These are phyloP conservation scores for Mesembryanthemum crystallinum DNA, from an alignment of 148 eudicot species.

Conservation along the genomic window DNA sequence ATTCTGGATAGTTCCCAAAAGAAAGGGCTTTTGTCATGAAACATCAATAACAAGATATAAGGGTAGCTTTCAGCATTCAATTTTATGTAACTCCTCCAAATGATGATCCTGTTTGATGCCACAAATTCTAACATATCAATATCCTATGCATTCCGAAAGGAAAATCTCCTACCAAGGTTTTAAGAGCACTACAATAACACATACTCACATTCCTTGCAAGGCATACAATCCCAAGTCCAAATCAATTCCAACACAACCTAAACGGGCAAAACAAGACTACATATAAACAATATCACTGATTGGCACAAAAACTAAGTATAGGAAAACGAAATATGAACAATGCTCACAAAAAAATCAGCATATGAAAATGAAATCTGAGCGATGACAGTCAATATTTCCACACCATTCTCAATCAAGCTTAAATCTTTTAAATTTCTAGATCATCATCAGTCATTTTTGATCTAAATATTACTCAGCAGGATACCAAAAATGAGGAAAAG, in stretches of 20 bases:
- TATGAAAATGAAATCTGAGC: neutral
- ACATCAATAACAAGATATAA: neutral
- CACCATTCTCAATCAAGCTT: neutral
- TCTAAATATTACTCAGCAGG: no score
- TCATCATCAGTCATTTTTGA: neutral
- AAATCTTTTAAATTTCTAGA: neutral
- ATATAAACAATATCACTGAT: neutral
- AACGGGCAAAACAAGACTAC: neutral
- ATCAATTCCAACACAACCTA: neutral
- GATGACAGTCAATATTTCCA: neutral
- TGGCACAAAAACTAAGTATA: neutral
- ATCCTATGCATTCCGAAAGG: neutral
- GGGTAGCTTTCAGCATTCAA: neutral
- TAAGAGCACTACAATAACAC: conserved; percentile 1
- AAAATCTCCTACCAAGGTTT: neutral
- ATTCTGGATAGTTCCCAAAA: neutral
- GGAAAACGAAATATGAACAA: neutral
- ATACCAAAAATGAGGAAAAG: neutral
- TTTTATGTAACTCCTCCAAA: neutral
- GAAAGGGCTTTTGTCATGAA: neutral
- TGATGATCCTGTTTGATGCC: neutral
- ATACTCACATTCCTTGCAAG: neutral
- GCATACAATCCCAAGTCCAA: neutral
- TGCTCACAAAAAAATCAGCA: neutral
- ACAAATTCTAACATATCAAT: neutral